Evolutionary conservation across 352 stramenopile genomes (phyloP), one percentile per base, ranked within the genome.

Genomic region (Phytophthora capsici): DNA sequence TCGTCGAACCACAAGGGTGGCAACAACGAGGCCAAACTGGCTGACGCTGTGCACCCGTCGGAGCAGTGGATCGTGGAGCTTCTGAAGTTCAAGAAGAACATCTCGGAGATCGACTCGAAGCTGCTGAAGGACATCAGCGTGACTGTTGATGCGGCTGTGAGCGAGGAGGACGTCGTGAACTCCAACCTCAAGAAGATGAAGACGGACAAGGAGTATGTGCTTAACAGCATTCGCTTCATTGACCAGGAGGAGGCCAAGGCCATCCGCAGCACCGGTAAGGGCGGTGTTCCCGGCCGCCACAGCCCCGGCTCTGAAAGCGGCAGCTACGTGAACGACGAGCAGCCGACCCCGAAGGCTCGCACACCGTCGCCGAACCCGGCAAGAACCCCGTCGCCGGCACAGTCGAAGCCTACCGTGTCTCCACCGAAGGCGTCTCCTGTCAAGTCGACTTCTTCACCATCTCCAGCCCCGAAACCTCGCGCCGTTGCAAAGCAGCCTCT

Each of bases 221-320:
- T 95, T 2, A 95, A 95, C 77, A 91, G 82, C 68, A 90, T 95
- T 57, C 88, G 88, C 48, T 93, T 95, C 61, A 94, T 95, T 75
- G 88, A 95, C 67, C 84, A 94, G 51, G 88, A 95, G 66, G 88
- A 95, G 73, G 88, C 88, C 25, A 93, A 93, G 75, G 88, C 88
- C n/a, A 88, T 95, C 51, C 84, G 88, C 48, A 78, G 74, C 63
- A 85, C 85, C 23, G 85, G 87, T 57, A 95, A 95, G 77, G 80
- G 82, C 4, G 61, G 70, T 20, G 54, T 77, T 19, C 72, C 69
- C 8, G 76, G 82, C 23, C 77, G 77, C 26, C 73, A 74, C 55
- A 82, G 69, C 44, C 73, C 74, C 26, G 69, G 83, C 50, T 84
- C 77, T 22, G 82, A 91, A 46, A 85, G 79, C 68, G 80, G 68